Evolutionary conservation across 345 rosid species (phyloP), one percentile per base, ranked within the genome.

Genomic region (Citrus maxima): DNA sequence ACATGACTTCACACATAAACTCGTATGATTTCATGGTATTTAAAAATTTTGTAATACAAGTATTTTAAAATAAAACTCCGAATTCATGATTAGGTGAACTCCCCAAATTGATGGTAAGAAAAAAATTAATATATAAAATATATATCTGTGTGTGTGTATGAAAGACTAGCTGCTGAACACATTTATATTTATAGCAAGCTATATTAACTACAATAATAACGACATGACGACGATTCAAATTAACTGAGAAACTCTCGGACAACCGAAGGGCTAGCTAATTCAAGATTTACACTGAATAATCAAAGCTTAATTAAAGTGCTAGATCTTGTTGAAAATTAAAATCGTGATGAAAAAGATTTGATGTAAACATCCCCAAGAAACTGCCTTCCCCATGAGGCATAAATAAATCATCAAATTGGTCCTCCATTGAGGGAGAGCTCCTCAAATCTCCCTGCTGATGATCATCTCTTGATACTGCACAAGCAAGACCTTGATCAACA

Each of bases 281-380:
- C 6, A 54, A 73, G 58, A 10, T 59, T 38, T 61, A 42, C 34
- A 46, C 4, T 35, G n/a, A 34, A 40, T 30, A 34, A 40, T 30
- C 32, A 42, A 83, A 77, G 71, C 68, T 59, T 42, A 46, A 46
- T 62, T 32, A 38, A 21, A 84, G 32, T 51, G 58, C 58, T 40
- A 40, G 35, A n/a, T 85, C 87, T 14, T 83, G 16, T 25, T 80
- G 80, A 32, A 79, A 80, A 56, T 66, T 37, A 35, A 84, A 60
- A 35, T 83, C 88, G 7, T 65, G 51, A 12, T 16, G 37, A 80
- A 80, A 66, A 61, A 69, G 9, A 75, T 30, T 77, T 2, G 90
- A 72, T 2, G 80, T 77, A 37, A 85, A 79, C 87, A 79, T 77
- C 76, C 78, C 73, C 81, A 82, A 54, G 58, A 82, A 85, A 46